phyloP scores from a whole-genome alignment of 1,139 yeast genomes.

The Suhomyces terraborum region DNA sequence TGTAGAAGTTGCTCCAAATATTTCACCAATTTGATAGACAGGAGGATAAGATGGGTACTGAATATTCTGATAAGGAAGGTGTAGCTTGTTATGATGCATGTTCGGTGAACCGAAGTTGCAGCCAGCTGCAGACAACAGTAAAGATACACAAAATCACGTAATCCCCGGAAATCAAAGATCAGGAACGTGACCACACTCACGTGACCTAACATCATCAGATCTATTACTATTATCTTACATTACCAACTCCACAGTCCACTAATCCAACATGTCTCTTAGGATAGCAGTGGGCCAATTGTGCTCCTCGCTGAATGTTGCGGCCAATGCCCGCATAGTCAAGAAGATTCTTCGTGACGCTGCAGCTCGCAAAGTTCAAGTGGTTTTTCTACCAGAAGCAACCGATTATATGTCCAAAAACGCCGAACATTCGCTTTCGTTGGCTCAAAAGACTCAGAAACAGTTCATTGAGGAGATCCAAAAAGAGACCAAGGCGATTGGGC shows the following conservation, averaged over 20 bases:
- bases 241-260: background rate
- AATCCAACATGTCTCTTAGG: constrained; percentile 12
- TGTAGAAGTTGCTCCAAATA: no score
- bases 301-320: constrained; percentile 62
- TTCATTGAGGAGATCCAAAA: constrained; percentile 53
- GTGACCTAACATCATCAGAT: background rate
- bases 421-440: constrained; percentile 61
- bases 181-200: constrained; percentile 2
- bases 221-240: background rate
- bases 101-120: no score
- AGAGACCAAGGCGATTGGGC: constrained; percentile 43
- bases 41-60: no score
- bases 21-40: no score
- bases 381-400: constrained; percentile 91
- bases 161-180: background rate
- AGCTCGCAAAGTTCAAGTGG: constrained; percentile 55
- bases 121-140: no score
- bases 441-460: constrained; percentile 51
- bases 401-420: constrained; percentile 81
- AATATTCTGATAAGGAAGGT: no score
- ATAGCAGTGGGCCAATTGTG: constrained; percentile 89
- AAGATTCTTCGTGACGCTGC: constrained; percentile 66
- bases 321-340: constrained; percentile 61
- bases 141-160: background rate
- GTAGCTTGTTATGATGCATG: no score